Evolutionary conservation across 2,329 filamentous ascomycete genomes (phyloP), one percentile per base, ranked within the genome.

Genomic region (Calonectria naviculata): DNA sequence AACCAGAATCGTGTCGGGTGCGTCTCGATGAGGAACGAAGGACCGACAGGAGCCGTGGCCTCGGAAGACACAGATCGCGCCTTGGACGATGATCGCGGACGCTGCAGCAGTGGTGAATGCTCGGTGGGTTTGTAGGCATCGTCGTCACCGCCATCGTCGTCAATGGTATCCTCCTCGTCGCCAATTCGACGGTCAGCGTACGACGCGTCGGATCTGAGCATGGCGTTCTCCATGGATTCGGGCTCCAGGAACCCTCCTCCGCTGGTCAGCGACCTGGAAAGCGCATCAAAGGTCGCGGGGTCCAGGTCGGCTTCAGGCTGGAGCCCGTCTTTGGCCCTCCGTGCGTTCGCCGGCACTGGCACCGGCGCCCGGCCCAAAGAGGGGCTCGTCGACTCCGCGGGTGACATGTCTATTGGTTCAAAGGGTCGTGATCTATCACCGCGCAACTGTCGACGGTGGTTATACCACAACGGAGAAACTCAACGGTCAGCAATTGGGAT

Each of bases 1-100:
- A 90, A 79, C 87, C 89, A 91, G 83, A 94, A 93, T 34, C 87
- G 85, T 9, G 83, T 80, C 36, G 80, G 81, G 10, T 88, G 84
- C 44, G 86, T 85, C 72, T 84, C 84, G 72, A 86, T 84, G n/a
- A 89, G 82, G 75, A 81, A 89, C 8, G 72, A 74, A n/a, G 80
- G 65, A 12, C 73, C 42, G n/a, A 54, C 36, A 12, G 71, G 67
- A n/a, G 68, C 64, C 31, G 49, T 74, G 68, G 67, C 54, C 19
- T 31, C 42, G 2, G 75, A 74, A 5, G 71, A 42, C 38, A 68
- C 69, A 3, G 77, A 75, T 5, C 64, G 72, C 13, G 70, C 76
- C 9, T 72, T 71, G 12, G 76, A 73, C 6, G 71, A 71, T 29
- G 49, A 69, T 6, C 73, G 70, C 1, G 72, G 71, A 13, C 70